Base-by-base conservation (phyloP, 176 grass and related monocot genomes). In the Aechmea fasciata region DNA sequence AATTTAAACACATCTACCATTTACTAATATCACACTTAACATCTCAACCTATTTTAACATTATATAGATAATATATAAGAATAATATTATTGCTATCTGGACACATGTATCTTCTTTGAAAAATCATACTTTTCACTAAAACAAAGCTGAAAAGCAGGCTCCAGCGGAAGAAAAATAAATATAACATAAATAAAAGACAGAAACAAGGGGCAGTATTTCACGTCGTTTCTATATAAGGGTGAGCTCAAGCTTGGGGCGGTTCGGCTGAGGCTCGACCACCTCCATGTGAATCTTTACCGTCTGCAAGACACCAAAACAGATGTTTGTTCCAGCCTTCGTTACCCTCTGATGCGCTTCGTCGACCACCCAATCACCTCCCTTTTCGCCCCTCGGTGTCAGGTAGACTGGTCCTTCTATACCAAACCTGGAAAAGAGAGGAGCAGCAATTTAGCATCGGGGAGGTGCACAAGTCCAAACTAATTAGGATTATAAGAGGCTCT, bases 391-490 rank as follows among this genome's bases (percentile, higher is more conserved):
- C 0, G 89, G 79, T 12, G 81, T 70, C 77, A 97, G 81, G 63
- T 97, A 92, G 29, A 97, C 83, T 14, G 94, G 94, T 14, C 94
- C 89, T 76, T 97, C 94, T 51, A 97, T 97, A 51, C 94, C 94
- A 73, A 97, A 97, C 79, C 89, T 91, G 71, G 62, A 74, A 63
- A 18, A 50, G 11, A 22, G 3, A 41, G 5, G 33, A 20, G 13
- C 14, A 41, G 66, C 13, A 71, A 12, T 64, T 62, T 65, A 53
- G 17, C 33, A n/a, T 8, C 9, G 23, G 3, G 18, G 24, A 72
- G 0, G n/a, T n/a, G 52, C 12, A 12, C 7, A 6, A 55, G 13
- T 55, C 15, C 15, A 55, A 55, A 55, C 52, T n/a, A 55, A 41
- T 3, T 55, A 7, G 11, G n/a, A 14, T 12, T n/a, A 55, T 55